Evolutionary conservation across 345 rosid species (phyloP), one percentile per base, ranked within the genome.

Genomic region (Garcia nutans): DNA sequence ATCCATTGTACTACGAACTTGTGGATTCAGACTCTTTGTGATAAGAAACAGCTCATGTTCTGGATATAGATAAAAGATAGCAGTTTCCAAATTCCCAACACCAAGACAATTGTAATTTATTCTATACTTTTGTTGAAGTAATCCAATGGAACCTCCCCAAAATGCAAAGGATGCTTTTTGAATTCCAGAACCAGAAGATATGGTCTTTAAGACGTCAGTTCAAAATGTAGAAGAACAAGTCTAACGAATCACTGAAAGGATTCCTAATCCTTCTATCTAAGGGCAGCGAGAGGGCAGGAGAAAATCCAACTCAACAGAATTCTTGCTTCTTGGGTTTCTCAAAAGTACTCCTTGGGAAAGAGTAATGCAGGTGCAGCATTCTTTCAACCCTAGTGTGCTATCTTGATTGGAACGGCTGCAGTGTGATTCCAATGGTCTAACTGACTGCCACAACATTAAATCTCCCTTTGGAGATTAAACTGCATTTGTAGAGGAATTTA

Each of bases 311-410:
- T 17, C 0, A 56, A 56, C 6, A 20, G 10, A 45, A 45, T 45
- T 45, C 37, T 33, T 33, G 37, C 37, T 33, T 33, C 37, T 33
- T 33, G 3, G 5, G 37, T 3, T 33, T 33, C 37, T 2, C 49
- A 9, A 45, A 45, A 0, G 12, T 10, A 45, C 9, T 45, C 49
- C 12, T 7, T 2, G 61, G 19, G 61, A 57, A 9, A 57, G 8
- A n/a, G 61, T 26, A 3, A 33, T 33, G 37, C 37, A 33, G 37
- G n/a, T 19, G 9, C 26, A 57, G 26, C n/a, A 57, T 57, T 62
- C 31, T 28, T n/a, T 62, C 66, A 62, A 62, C 66, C 26, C 5
- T 71, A 44, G 74, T 19, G 23, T 52, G 20, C 60, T 28, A 69
- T 52, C 10, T 50, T 19, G 22, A 33, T 52, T 23, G 59, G 12